Evolutionary conservation across 768 basidiomycete species (phyloP).

Genomic region (Boletus sp.): DNA sequence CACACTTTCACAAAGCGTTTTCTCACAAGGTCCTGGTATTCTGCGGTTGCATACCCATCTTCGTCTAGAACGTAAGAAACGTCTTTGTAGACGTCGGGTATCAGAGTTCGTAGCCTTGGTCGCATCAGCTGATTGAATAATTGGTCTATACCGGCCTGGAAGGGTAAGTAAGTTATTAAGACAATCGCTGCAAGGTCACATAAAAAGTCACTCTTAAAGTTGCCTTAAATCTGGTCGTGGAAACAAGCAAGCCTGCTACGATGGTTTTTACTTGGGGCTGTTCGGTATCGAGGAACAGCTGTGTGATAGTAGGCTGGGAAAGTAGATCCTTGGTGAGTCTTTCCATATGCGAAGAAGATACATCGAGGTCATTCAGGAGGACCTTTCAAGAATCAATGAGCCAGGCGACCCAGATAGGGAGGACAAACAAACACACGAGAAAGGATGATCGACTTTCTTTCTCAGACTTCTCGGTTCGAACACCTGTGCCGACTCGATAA

Average conservation of each 20-base stretch:
- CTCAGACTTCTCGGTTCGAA: constrained; percentile 73
- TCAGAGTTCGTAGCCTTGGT: constrained; percentile 78
- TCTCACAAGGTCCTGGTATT: constrained; percentile 80
- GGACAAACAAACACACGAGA: constrained; percentile 57
- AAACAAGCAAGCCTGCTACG: constrained; percentile 49
- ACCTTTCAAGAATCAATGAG: constrained; percentile 47
- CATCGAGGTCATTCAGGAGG: constrained; percentile 90
- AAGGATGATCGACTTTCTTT: constrained; percentile 77
- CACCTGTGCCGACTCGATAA: constrained; percentile 56
- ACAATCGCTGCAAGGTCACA: neutral
- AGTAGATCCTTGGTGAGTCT: constrained; percentile 69
- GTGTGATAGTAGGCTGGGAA: constrained; percentile 51
- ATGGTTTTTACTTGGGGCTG: constrained; percentile 47
- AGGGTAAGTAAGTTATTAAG: neutral
- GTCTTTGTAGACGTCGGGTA: constrained; percentile 89
- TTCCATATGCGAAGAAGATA: constrained; percentile 88
- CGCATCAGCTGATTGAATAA: constrained; percentile 93
- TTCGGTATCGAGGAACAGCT: constrained; percentile 66
- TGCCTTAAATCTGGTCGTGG: constrained; percentile 64
- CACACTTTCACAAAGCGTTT: constrained; percentile 90
- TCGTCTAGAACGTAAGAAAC: constrained; percentile 88
- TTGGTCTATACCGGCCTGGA: constrained; percentile 82
- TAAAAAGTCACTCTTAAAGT: constrained; percentile 62
- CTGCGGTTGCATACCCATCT: constrained; percentile 77
- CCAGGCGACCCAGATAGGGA: neutral